Conservation (phyloP, 192 early-diverging fungal genomes). For the Fimicolochytrium jonesii region DNA sequence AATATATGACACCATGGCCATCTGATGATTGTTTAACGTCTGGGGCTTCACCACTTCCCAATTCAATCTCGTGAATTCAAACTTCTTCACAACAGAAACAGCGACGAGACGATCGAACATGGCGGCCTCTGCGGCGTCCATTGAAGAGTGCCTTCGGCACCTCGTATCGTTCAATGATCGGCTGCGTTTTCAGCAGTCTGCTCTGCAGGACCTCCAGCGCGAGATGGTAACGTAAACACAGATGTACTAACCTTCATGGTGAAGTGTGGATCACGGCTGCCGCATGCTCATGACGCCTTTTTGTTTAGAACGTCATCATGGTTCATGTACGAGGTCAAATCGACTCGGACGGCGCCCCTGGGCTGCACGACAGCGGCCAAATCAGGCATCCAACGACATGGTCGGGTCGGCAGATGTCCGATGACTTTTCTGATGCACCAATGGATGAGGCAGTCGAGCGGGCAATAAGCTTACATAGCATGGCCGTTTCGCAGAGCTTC, state of each 20-base stretch:
- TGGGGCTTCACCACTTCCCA: no score
- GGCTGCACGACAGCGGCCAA: background rate
- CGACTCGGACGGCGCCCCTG: background rate
- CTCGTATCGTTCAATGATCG: slow-evolving; percentile 17
- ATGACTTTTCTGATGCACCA: background rate
- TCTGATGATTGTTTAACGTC: no score
- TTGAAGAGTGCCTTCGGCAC: slow-evolving; percentile 9
- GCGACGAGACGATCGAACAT: no score
- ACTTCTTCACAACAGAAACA: no score
- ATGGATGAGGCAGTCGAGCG: slow-evolving; percentile 7
- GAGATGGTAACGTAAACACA: slow-evolving; percentile 3
- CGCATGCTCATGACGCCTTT: no score
- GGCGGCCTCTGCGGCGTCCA: no score
- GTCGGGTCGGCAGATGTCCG: background rate
- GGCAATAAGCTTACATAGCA: slow-evolving; percentile 4
- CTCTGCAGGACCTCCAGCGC: background rate
- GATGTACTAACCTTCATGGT: no score
- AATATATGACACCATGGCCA: no score
- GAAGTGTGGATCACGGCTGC: background rate
- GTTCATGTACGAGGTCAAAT: slow-evolving; percentile 1
- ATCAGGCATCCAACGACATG: background rate
- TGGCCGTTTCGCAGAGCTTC: background rate
- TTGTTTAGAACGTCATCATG: slow-evolving; percentile 3
- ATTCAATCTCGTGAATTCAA: no score
- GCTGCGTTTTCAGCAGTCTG: background rate